Evolutionary conservation across 1,139 yeast species (phyloP), one percentile per base, ranked within the genome.

Genomic region (Geotrichum reessii): DNA sequence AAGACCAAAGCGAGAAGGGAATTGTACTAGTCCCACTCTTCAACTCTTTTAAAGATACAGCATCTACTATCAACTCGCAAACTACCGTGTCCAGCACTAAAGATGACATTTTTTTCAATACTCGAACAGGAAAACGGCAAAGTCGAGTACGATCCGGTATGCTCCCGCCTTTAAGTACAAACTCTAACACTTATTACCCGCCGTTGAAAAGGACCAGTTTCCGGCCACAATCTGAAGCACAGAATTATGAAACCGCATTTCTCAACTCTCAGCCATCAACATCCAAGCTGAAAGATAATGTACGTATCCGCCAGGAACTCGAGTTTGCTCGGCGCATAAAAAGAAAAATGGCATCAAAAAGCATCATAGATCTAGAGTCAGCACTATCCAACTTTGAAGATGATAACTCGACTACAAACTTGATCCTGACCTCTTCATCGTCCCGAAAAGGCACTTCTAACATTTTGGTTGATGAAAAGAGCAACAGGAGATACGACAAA

Each of bases 121-220:
- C 50, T 24, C 19, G 55, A 49, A 24, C 50, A n/a, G 44, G 50
- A 14, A 46, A 17, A 28, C 50, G 55, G 8, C 55, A 52, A 27
- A 31, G 19, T 14, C 42, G 37, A 22, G 55, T 46, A 14, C 21
- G 48, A 19, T 25, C 55, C 11, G 55, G 55, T 8, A 52, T 52
- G 50, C 44, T 52, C 6, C 55, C 55, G 12, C 55, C 55, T 7
- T 46, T 52, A 7, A 49, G 19, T 7, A n/a, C 19, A 42, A 50
- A 28, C 46, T 12, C 28, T 27, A 33, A 9, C 19, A 12, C 5
- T 19, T 37, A 37, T 9, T 7, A 37, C 5, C 44, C 44, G 8
- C 44, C 44, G 1, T 3, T 9, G 44, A 37, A 37, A 37, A 17
- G 44, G 9, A 37, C 44, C 21, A 37, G 44, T 37, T 37, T 37